Evolutionary conservation across 805 yeast species (phyloP).

Genomic region (Blastobotrys mokoenaii): DNA sequence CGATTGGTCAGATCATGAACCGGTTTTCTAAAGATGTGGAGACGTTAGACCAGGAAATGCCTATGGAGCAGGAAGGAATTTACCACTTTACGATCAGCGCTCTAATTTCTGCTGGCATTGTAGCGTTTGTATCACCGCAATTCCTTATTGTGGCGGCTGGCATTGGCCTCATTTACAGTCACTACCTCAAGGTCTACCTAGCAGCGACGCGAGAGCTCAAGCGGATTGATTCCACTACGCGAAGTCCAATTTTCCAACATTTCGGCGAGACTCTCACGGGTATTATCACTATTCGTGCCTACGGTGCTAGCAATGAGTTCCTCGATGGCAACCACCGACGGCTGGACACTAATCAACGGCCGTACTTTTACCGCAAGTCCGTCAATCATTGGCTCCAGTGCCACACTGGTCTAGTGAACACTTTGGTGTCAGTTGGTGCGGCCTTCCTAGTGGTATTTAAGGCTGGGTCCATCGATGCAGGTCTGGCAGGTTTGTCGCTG

Average conservation of each 20-base stretch:
- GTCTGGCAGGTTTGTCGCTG: conserved; percentile 88
- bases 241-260: conserved; percentile 93
- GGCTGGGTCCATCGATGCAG: conserved; percentile 68
- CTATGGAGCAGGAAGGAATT: conserved; percentile 67
- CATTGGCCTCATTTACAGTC: conserved; percentile 48
- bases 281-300: conserved; percentile 89
- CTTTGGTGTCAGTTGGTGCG: conserved; percentile 67
- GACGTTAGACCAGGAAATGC: conserved; percentile 84
- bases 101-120: conserved; percentile 56
- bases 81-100: conserved; percentile 53
- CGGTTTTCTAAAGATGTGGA: conserved; percentile 92
- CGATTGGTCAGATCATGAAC: conserved; percentile 92
- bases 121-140: conserved; percentile 74
- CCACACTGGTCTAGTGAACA: conserved; percentile 77
- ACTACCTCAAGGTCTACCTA: conserved; percentile 68
- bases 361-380: conserved; percentile 90
- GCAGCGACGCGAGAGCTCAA: conserved; percentile 82
- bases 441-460: conserved; percentile 67
- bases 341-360: conserved; percentile 78
- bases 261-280: conserved; percentile 89
- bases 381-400: conserved; percentile 88
- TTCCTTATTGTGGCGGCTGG: conserved; percentile 67
- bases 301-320: conserved; percentile 82
- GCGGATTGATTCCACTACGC: conserved; percentile 76
- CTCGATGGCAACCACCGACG: conserved; percentile 67